Base-by-base conservation (phyloP, 352 stramenopile species). In the Phytophthora sp. region DNA sequence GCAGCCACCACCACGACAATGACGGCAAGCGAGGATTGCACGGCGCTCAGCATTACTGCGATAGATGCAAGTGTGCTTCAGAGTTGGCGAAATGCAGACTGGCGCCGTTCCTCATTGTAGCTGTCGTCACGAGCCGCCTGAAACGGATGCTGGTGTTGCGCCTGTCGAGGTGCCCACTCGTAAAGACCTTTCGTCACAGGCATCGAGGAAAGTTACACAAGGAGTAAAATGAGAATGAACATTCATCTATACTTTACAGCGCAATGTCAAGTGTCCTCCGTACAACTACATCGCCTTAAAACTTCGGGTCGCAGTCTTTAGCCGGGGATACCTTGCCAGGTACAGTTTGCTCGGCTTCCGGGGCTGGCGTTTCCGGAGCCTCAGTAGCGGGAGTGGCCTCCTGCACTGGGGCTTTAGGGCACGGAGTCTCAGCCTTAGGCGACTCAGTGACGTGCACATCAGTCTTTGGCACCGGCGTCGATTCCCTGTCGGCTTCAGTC, bases 11-110 rank as follows among this genome's bases (percentile, higher is more conserved):
- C 41, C 13, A 61, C 53, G 41, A 53, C 21, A 23, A 53, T n/a
- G 17, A 53, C 2, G 15, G 53, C 53, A 17, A 61, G 31, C 31
- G 53, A 61, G 9, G 31, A 61, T 31, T 53, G 53, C 15, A 18
- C 53, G 28, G 18, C 10, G 39, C 20, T 46, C 28, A 26, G 20
- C 53, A 61, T 52, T 38, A 41, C 21, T 41, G 39, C 21, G 32
- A 39, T 10, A 28, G 13, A 26, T 21, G 13, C 6, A 31, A 10
- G 8, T n/a, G 48, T 46, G 39, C 30, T 10, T 30, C 21, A 20
- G 12, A 35, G 37, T 30, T 28, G 52, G 39, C 18, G 30, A 52
- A 52, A 37, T 60, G 52, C 11, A 44, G 38, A 60, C 35, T 60
- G 31, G 26, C 28, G 26, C 12, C 12, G 31, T 4, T 38, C 17